These are phyloP conservation scores for Globisporangium parvum DNA, from an alignment of 352 stramenopile genomes.

Conservation along the genomic window DNA sequence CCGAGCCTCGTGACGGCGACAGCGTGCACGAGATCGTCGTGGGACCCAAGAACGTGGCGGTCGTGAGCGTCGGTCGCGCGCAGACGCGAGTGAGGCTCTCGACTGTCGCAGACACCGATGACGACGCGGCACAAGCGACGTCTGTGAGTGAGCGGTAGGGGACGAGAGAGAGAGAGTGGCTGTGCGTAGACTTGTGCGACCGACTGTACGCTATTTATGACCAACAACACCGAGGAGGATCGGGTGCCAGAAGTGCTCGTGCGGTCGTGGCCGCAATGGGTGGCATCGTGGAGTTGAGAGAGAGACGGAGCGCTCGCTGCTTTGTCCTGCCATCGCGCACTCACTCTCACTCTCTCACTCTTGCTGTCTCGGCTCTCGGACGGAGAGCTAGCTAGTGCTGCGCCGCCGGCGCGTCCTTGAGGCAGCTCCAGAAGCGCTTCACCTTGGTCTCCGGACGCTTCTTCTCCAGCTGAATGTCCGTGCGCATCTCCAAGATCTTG, in stretches of 20 bases:
- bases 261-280: too few relatives aligned
- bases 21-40: constrained; percentile 24
- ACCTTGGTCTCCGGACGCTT: constrained; percentile 11
- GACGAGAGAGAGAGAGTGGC: not conserved
- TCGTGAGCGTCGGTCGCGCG: constrained; percentile 32
- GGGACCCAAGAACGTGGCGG: constrained; percentile 30
- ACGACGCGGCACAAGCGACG: not conserved
- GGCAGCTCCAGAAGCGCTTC: constrained; percentile 16
- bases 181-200: not conserved
- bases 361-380: too few relatives aligned
- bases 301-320: too few relatives aligned
- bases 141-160: not conserved
- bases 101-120: constrained; percentile 3
- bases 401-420: constrained; percentile 2
- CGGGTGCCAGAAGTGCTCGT: too few relatives aligned
- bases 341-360: too few relatives aligned
- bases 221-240: not conserved
- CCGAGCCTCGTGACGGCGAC: constrained; percentile 6
- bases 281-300: too few relatives aligned
- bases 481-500: constrained; percentile 61
- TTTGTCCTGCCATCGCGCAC: too few relatives aligned
- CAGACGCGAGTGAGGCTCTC: constrained; percentile 28
- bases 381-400: constrained; percentile 12
- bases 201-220: constrained; percentile 5
- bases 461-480: constrained; percentile 43